phyloP scores from a whole-genome alignment of 257 asterid genomes.

The Ophiorrhiza pumila region DNA sequence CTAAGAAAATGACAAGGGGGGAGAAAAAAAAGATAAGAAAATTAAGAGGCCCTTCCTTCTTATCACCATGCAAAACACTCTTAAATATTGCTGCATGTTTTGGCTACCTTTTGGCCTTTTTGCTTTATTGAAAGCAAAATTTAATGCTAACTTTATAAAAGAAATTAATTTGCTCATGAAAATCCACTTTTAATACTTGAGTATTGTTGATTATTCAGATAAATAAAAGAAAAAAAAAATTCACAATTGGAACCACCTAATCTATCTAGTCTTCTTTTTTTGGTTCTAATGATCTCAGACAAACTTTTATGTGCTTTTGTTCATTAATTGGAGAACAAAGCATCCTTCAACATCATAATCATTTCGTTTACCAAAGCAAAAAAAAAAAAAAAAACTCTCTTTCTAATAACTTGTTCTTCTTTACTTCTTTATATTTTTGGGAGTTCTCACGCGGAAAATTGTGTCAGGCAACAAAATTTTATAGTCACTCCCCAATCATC shows the following conservation, averaged over 20 bases:
- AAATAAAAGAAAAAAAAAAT: background rate
- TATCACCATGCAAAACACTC: too few species aligned
- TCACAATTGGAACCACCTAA: background rate
- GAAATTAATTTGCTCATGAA: slow-evolving; percentile 17
- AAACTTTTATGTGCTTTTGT: slow-evolving; percentile 26
- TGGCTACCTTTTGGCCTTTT: too few species aligned
- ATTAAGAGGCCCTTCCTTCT: background rate
- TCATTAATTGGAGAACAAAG: slow-evolving; percentile 9
- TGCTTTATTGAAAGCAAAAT: slow-evolving; percentile 4
- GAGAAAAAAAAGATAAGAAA: too few species aligned
- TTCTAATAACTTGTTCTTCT: slow-evolving; percentile 1
- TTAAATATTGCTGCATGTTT: too few species aligned
- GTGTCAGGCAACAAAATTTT: slow-evolving; percentile 16
- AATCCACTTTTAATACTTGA: slow-evolving; percentile 20
- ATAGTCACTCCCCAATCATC: slow-evolving; percentile 14
- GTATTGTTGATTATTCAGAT: background rate
- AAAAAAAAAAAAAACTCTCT: background rate
- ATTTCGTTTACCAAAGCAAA: slow-evolving; percentile 18
- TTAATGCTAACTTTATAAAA: too few species aligned
- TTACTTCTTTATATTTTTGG: slow-evolving; percentile 13
- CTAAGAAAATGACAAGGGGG: background rate
- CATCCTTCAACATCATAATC: slow-evolving; percentile 29
- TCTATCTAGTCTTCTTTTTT: background rate
- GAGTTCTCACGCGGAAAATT: slow-evolving; percentile 27
- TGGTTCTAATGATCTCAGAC: slow-evolving; percentile 33